Percentiles rank a stretch among this genome's conserved stretches.
Conservation (phyloP, 441 rosid species). For the Pelargonium exstipulatum region DNA sequence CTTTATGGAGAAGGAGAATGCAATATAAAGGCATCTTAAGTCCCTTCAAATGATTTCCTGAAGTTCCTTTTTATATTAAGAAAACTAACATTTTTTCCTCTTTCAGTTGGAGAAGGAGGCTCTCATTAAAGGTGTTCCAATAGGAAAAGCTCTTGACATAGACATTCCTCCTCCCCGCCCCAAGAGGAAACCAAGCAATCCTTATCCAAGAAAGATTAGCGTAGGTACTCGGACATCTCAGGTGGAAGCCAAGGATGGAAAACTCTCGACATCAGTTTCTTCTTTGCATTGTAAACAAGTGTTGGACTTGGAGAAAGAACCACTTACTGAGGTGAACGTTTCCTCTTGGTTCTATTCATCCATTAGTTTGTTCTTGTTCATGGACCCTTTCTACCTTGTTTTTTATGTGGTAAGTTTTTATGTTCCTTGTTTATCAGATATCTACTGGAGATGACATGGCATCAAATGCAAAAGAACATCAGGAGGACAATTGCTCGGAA, state of each 20-base stretch:
- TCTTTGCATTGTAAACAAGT: slow-evolving; percentile 40
- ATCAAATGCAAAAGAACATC: slow-evolving; percentile 46
- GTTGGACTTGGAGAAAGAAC: slow-evolving; percentile 63
- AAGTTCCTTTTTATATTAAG: slow-evolving; percentile 11
- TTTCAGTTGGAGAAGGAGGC: slow-evolving; percentile 97
- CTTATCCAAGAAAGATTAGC: slow-evolving; percentile 84
- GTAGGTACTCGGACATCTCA: slow-evolving; percentile 35
- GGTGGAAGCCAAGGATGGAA: slow-evolving; percentile 53
- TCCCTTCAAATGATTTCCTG: slow-evolving; percentile 4
- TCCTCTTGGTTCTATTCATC: slow-evolving; percentile 14
- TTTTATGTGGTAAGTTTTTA: slow-evolving; percentile 12
- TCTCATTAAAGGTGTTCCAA: slow-evolving; percentile 70
- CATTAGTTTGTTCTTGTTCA: slow-evolving; percentile 9
- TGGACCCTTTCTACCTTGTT: slow-evolving; percentile 8
- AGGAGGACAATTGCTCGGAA: slow-evolving; percentile 61
- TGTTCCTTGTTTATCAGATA: slow-evolving; percentile 36
- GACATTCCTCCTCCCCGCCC: slow-evolving; percentile 99
- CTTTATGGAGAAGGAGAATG: background rate
- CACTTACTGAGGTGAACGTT: slow-evolving; percentile 49
- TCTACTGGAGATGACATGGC: slow-evolving; percentile 37
- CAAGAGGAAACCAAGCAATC: slow-evolving; percentile 86
- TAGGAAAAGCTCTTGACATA: slow-evolving; percentile 69
- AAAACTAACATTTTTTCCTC: slow-evolving; percentile 16
- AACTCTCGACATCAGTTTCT: slow-evolving; percentile 37
- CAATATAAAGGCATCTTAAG: background rate